Base-by-base conservation (phyloP, 495 filamentous ascomycete species). In the Penicillium psychrofluorescens region DNA sequence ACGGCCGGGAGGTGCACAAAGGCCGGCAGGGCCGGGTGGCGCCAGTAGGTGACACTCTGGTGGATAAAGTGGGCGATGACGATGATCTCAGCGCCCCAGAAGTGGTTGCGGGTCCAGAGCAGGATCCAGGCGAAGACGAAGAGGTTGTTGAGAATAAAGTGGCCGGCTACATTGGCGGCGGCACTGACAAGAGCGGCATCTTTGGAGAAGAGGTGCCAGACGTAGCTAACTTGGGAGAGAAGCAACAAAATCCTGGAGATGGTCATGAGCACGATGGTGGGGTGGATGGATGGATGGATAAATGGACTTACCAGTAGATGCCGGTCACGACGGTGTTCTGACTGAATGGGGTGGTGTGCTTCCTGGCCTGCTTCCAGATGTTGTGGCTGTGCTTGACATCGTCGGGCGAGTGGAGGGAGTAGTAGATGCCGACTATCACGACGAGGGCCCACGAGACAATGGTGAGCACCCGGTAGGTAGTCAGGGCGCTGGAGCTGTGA, bases 91-190 rank as follows among this genome's bases (percentile, higher is more conserved):
- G 85, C 76, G 29, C 64, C 54, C 77, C 76, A 81, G 66, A 90
- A 90, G 61, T 83, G 71, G 37, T 71, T 76, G 48, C 84, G 80
- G 16, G 83, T 80, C 76, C 90, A 94, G 43, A 95, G 79, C 67
- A 90, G 78, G 32, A 94, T 76, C 67, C 86, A 94, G 38, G 70
- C 76, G 40, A 88, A 82, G 53, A 84, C 71, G 38, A 95, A 76
- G 10, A 95, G 62, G 68, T 94, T 95, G 72, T 84, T 83, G 53
- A 86, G 45, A 58, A 92, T 90, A 64, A 90, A 95, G 68, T 95
- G 86, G 46, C 78, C 75, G 46, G 85, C 88, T 10, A 91, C 81
- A 36, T 84, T 77, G 48, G 82, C 84, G 28, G 90, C 85, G n/a
- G 78, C 68, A 33, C 76, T 75, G 45, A 86, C 79, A 6, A 74